Evolutionary conservation across 257 asterid genomes (phyloP).

Genomic region (Datura wrightii): DNA sequence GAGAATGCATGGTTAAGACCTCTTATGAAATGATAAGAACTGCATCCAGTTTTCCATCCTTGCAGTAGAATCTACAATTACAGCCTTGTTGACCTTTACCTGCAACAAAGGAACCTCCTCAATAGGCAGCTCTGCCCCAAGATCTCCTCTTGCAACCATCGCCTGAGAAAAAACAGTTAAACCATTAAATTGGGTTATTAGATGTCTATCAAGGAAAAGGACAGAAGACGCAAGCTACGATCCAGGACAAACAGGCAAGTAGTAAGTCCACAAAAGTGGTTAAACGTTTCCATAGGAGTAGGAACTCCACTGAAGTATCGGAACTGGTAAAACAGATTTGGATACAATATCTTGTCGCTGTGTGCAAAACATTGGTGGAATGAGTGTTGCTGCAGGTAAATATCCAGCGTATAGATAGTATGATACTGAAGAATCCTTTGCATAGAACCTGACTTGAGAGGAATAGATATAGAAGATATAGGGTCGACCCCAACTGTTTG

Average conservation of each 20-base stretch:
- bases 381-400: not conserved
- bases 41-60: not conserved
- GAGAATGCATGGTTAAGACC: slow-evolving; percentile 16
- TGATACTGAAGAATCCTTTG: not conserved
- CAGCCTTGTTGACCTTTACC: slow-evolving; percentile 47
- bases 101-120: slow-evolving; percentile 98
- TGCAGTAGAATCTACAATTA: not conserved
- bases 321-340: not conserved
- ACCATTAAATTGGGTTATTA: slow-evolving; percentile 32
- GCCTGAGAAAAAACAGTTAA: slow-evolving; percentile 58
- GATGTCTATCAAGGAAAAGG: not conserved
- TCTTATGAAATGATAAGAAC: not conserved
- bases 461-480: not conserved
- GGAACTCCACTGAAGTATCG: slow-evolving; percentile 1
- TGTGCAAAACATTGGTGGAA: not conserved
- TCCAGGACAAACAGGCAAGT: slow-evolving; percentile 2
- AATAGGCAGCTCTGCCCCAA: slow-evolving; percentile 94
- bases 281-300: not conserved
- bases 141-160: slow-evolving; percentile 99
- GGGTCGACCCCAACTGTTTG: not conserved
- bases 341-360: not conserved
- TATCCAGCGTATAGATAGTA: not conserved
- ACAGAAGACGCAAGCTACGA: not conserved
- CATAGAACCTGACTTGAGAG: not conserved
- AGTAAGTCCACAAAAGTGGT: not conserved